A percentile compares a stretch with the other conserved stretches of the same genome.
phyloP scores from a whole-genome alignment of 176 grass and related monocot genomes.

The Calamus simplicifolius region DNA sequence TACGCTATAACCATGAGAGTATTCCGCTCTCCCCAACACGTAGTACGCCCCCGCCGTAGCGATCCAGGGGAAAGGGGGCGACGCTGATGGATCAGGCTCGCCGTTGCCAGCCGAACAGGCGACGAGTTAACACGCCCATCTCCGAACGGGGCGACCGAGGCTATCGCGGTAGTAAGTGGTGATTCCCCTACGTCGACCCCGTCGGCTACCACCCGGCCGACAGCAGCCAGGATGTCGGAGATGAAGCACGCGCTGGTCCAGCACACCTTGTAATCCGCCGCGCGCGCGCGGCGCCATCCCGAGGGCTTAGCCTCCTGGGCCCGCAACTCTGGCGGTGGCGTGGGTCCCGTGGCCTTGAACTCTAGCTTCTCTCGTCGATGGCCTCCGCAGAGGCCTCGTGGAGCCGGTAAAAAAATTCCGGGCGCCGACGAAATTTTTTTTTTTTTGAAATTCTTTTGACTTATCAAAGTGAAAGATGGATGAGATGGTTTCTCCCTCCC shows the following conservation, averaged over 20 bases:
- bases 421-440: slow-evolving; percentile 87
- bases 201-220: slow-evolving; percentile 80
- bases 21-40: too few relatives aligned
- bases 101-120: slow-evolving; percentile 93
- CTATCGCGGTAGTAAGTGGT: slow-evolving; percentile 79
- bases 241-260: slow-evolving; percentile 96
- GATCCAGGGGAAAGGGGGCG: slow-evolving; percentile 95
- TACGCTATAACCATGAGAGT: too few relatives aligned
- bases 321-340: slow-evolving; percentile 76
- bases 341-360: slow-evolving; percentile 95
- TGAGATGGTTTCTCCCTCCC: too few relatives aligned
- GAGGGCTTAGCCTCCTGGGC: slow-evolving; percentile 73
- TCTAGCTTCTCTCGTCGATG: slow-evolving; percentile 84
- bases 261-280: slow-evolving; percentile 96
- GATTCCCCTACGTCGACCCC: slow-evolving; percentile 82
- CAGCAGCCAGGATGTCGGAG: slow-evolving; percentile 98
- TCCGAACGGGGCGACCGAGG: slow-evolving; percentile 75
- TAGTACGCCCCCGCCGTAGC: slow-evolving; percentile 81
- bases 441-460: slow-evolving; percentile 45
- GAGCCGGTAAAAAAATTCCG: slow-evolving; percentile 73
- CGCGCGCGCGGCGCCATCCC: slow-evolving; percentile 92
- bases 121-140: slow-evolving; percentile 95
- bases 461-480: too few relatives aligned
- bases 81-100: slow-evolving; percentile 85
- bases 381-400: slow-evolving; percentile 82